Conservation (phyloP, 2,329 filamentous ascomycete genomes). For the Nemania sp. region DNA sequence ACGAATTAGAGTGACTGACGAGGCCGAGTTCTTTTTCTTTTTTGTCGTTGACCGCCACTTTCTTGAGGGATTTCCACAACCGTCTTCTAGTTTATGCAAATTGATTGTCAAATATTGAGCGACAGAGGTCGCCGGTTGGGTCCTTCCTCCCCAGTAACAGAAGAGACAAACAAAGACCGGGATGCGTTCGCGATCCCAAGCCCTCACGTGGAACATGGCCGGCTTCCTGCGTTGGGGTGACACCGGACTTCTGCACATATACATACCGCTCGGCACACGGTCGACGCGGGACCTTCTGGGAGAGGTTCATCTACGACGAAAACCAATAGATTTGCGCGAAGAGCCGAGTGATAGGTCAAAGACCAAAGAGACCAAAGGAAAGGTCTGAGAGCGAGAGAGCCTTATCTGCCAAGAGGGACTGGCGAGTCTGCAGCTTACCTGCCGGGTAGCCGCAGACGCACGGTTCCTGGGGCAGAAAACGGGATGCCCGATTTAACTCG, state of each 20-base stretch:
- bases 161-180: slow-evolving; percentile 16
- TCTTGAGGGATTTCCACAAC: background rate
- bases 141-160: background rate
- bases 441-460: slow-evolving; percentile 18
- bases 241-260: background rate
- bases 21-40: background rate
- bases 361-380: too few relatives aligned
- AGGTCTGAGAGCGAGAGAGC: background rate
- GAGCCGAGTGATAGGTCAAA: slow-evolving; percentile 3
- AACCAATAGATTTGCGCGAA: slow-evolving; percentile 9
- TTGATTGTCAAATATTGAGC: background rate
- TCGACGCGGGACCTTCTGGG: background rate
- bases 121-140: background rate
- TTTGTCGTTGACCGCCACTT: slow-evolving; percentile 23
- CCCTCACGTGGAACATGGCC: background rate
- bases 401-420: slow-evolving; percentile 13
- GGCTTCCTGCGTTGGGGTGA: slow-evolving; percentile 20
- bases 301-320: background rate
- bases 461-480: slow-evolving; percentile 14
- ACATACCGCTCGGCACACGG: too few relatives aligned
- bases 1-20: background rate
- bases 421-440: background rate
- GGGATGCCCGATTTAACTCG: slow-evolving; percentile 4
- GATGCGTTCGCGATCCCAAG: background rate
- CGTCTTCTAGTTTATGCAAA: slow-evolving; percentile 8